Evolutionary conservation across 345 rosid species (phyloP), one percentile per base, ranked within the genome.

Genomic region (Salix caprea): DNA sequence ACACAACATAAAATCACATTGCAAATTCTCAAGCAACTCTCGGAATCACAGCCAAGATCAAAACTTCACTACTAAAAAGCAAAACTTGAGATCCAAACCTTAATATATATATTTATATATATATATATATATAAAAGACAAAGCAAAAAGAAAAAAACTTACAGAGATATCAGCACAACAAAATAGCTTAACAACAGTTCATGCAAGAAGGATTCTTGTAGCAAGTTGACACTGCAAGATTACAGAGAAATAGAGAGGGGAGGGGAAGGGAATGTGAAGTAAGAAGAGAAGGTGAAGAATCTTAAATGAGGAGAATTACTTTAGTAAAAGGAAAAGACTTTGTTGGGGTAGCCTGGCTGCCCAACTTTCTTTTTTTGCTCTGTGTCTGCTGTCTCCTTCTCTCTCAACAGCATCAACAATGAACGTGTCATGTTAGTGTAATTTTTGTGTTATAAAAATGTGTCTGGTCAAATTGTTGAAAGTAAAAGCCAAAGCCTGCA

Each of bases 141-240:
- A 19, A 30, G 67, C 0, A 26, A 23, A 60, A 16, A 23, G 68
- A 73, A 67, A 14, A 21, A 2, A 10, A 71, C 74, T 68, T 60
- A 79, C 82, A 73, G 67, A 71, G 24, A 23, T 15, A 39, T n/a
- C 66, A 67, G 23, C 21, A 50, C 62, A 66, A 67, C 65, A 32
- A n/a, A 62, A 10, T 26, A 44, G 50, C 15, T 23, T 11, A 68
- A 37, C 23, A 34, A 7, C 21, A 52, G 66, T 4, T 23, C 72
- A 67, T 67, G 78, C 23, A 36, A 23, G 65, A 36, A 36, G 23
- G 36, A 13, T 32, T 28, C n/a, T 40, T 7, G 23, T 8, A 15
- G 37, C 52, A 34, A 56, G 44, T 48, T 56, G 69, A 40, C 19
- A 23, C 61, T 8, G 75, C 37, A 62, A 34, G 67, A n/a, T 23